Conservation (phyloP, 1,284 basidiomycete species). For the Anthracocystis panici-leucophaei region DNA sequence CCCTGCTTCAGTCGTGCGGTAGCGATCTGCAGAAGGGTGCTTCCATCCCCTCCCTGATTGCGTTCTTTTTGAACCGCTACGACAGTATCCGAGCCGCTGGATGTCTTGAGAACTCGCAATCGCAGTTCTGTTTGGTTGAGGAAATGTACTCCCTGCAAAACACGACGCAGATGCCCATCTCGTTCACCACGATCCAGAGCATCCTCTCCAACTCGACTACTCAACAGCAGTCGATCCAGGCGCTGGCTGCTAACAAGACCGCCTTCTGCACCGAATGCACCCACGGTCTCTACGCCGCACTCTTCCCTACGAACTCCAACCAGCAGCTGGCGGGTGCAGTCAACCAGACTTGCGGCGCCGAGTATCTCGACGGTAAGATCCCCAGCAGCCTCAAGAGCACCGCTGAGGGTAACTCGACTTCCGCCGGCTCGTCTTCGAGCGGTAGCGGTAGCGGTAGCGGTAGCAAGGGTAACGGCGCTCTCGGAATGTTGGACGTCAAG, state of each 20-base stretch:
- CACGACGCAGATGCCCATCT: constrained; percentile 20
- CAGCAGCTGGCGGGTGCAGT: constrained; percentile 21
- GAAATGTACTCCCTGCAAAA: constrained; percentile 42
- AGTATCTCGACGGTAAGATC: constrained; percentile 36
- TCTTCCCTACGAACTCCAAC: constrained; percentile 36
- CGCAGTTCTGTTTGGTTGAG: constrained; percentile 22
- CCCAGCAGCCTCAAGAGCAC: constrained; percentile 35
- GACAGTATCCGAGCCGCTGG: constrained; percentile 26
- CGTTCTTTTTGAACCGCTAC: constrained; percentile 46
- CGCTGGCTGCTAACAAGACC: constrained; percentile 31
- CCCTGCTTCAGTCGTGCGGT: constrained; percentile 36
- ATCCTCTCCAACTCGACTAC: constrained; percentile 18
- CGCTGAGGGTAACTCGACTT: constrained; percentile 38
- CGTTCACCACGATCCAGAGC: constrained; percentile 18
- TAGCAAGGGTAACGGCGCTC: constrained; percentile 8
- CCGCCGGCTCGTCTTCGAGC: constrained; percentile 17
- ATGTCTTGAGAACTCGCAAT: constrained; percentile 24
- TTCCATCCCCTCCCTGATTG: constrained; percentile 36
- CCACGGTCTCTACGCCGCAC: constrained; percentile 33
- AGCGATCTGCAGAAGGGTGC: constrained; percentile 27
- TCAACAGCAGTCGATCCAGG: constrained; percentile 23
- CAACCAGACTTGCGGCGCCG: constrained; percentile 23
- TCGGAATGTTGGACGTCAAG: constrained; percentile 9
- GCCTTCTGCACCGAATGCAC: constrained; percentile 52
- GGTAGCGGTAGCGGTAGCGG: constrained; percentile 3